Base-by-base conservation (phyloP, 2,329 filamentous ascomycete species). In the Alternaria brassicicola region DNA sequence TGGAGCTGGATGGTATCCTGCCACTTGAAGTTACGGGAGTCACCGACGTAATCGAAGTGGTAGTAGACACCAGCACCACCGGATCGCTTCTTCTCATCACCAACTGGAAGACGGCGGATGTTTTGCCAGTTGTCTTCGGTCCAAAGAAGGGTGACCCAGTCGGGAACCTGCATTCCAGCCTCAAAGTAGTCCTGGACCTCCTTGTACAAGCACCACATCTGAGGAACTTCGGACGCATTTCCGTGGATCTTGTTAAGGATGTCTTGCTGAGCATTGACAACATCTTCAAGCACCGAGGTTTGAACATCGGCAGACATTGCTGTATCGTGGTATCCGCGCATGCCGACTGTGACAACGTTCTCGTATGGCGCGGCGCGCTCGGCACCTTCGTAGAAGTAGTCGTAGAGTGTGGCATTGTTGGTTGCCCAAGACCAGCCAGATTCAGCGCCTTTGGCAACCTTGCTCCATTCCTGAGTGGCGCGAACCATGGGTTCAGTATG, bases 191-290 rank as follows among this genome's bases (percentile, higher is more conserved):
- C 84, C 75, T 89, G 87, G 2, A 92, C 88, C 71, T 92, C 89
- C 70, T 90, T 91, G 76, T 91, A 92, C 60, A 91, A 77, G 66
- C 88, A 90, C 88, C 89, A 91, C 76, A 88, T 83, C 74, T 91
- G 88, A 6, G 89, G 88, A 0, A 88, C 83, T 2, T 81, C 77
- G 4, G 81, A 83, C 63, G 81, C 76, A 54, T 79, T 75, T 12
- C 80, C 81, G 41, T 89, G 82, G 0, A 89, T 84, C 2, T 84
- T 80, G 19, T 78, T 79, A 41, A 89, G 79, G 56, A 88, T 87
- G 9, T 82, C 71, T 48, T 85, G 81, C 71, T 91, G 88, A 30
- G 85, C 82, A 3, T 79, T 67, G 2, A 91, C 87, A 25, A 90
- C 82, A 17, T 82, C 81, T 64, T 88, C 83, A 7, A 91, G 80